A percentile compares a stretch with the other conserved stretches of the same genome.
phyloP scores from a whole-genome alignment of 306 rosid genomes.

The Lithocarpus polystachyus region DNA sequence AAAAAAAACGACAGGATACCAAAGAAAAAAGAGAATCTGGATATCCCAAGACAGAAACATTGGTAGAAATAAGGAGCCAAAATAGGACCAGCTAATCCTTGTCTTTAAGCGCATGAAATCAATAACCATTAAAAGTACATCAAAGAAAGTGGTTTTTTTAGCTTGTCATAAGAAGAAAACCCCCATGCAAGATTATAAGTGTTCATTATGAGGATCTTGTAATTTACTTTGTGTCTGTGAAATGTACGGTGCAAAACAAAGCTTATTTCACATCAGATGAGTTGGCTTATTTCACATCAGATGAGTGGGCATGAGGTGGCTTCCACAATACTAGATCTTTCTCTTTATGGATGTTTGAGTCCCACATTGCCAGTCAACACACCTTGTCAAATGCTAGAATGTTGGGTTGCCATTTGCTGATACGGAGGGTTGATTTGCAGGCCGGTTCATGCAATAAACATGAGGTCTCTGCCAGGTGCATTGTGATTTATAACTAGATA shows the following conservation, averaged over 20 bases:
- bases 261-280: background rate
- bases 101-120: background rate
- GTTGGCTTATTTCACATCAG: background rate
- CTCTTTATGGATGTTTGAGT: background rate
- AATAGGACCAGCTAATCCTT: background rate
- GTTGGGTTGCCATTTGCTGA: background rate
- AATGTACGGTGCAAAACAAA: background rate
- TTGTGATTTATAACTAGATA: background rate
- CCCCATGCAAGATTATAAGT: background rate
- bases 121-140: background rate
- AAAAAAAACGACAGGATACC: background rate
- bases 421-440: background rate
- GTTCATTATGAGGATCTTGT: background rate
- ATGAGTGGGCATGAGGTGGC: background rate
- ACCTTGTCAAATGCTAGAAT: conserved; percentile 1
- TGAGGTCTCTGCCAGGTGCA: background rate
- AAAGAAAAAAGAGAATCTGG: background rate
- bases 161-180: background rate
- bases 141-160: background rate
- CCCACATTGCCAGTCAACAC: background rate
- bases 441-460: background rate
- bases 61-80: background rate
- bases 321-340: background rate
- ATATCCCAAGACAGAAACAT: background rate
- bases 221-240: background rate